A percentile compares a stretch with the other conserved stretches of the same genome.
phyloP scores from a whole-genome alignment of 768 basidiomycete genomes.

The Amanita thiersii region DNA sequence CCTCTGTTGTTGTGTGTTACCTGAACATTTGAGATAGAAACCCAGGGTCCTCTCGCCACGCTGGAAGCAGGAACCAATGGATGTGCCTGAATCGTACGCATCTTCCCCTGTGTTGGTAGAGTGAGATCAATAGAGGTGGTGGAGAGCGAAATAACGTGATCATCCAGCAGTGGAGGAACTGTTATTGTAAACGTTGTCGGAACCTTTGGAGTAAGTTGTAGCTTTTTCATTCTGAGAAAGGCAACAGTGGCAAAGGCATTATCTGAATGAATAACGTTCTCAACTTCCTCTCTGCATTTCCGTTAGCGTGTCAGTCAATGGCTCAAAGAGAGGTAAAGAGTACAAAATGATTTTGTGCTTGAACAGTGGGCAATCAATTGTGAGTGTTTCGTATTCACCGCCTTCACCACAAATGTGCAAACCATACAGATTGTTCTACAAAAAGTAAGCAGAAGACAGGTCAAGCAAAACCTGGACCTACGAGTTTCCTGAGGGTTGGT shows the following conservation, averaged over 20 bases:
- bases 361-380: slow-evolving; percentile 85
- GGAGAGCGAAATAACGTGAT: slow-evolving; percentile 22
- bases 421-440: slow-evolving; percentile 73
- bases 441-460: neutral
- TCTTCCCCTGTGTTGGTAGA: slow-evolving; percentile 3
- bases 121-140: neutral
- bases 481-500: slow-evolving; percentile 63
- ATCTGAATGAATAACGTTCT: slow-evolving; percentile 72
- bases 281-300: slow-evolving; percentile 51
- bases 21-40: slow-evolving; percentile 56
- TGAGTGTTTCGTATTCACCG: slow-evolving; percentile 95
- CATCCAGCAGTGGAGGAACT: slow-evolving; percentile 49
- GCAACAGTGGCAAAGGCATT: slow-evolving; percentile 87
- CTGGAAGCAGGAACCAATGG: neutral
- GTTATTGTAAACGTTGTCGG: slow-evolving; percentile 13
- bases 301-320: slow-evolving; percentile 5
- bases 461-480: slow-evolving; percentile 21
- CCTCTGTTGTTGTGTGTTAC: slow-evolving; percentile 3
- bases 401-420: slow-evolving; percentile 96
- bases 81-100: slow-evolving; percentile 7
- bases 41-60: slow-evolving; percentile 47
- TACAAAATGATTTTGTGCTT: slow-evolving; percentile 67
- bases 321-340: slow-evolving; percentile 16
- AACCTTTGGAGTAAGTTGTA: slow-evolving; percentile 51
- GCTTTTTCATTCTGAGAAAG: slow-evolving; percentile 73